phyloP scores from a whole-genome alignment of 1,284 basidiomycete genomes.

The Meira nashicola region DNA sequence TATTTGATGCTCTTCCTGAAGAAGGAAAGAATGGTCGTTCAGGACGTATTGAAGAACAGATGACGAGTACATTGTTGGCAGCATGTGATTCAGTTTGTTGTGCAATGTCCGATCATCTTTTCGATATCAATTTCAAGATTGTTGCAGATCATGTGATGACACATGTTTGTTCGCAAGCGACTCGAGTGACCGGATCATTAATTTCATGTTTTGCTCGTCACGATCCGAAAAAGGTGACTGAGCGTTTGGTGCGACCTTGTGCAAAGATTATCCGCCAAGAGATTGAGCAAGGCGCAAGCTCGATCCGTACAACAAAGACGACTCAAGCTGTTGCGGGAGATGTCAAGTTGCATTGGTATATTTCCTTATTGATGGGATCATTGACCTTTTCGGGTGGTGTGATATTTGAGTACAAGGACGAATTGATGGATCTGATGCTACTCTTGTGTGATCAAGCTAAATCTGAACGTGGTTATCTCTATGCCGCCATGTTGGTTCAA shows the following conservation, averaged over 20 bases:
- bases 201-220: constrained; percentile 79
- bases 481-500: constrained; percentile 73
- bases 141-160: constrained; percentile 76
- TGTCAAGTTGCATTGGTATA: constrained; percentile 87
- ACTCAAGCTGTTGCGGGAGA: constrained; percentile 78
- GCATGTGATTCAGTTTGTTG: constrained; percentile 80
- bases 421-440: constrained; percentile 66
- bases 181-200: constrained; percentile 82
- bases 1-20: constrained; percentile 91
- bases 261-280: constrained; percentile 76
- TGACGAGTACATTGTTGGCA: constrained; percentile 74
- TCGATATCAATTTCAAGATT: constrained; percentile 77
- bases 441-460: constrained; percentile 74
- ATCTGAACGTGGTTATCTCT: constrained; percentile 82
- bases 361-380: constrained; percentile 45
- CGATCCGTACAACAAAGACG: constrained; percentile 79
- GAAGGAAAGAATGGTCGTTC: constrained; percentile 69
- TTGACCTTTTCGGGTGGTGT: constrained; percentile 29
- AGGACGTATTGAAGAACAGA: constrained; percentile 76
- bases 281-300: constrained; percentile 85
- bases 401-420: constrained; percentile 66
- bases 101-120: constrained; percentile 79
- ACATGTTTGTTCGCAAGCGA: constrained; percentile 70
- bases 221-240: constrained; percentile 70
- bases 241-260: constrained; percentile 76